These are phyloP conservation scores for Solanum clarkiae DNA, from an alignment of 257 asterid genomes.

Conservation along the genomic window DNA sequence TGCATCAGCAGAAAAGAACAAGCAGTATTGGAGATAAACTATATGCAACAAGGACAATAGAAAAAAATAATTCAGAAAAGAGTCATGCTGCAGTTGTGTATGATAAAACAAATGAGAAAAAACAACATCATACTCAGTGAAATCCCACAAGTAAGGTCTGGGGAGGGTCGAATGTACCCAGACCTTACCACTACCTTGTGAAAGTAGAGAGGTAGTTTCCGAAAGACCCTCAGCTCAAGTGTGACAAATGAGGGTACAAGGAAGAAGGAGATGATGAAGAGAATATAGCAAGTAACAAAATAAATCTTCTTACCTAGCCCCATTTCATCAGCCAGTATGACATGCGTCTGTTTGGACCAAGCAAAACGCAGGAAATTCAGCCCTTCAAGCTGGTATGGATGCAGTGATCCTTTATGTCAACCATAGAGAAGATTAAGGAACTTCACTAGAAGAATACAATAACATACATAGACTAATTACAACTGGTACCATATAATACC, in stretches of 20 bases:
- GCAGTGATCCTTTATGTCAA: conserved; percentile 60
- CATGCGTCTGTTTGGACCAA: conserved; percentile 97
- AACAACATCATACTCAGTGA: too few relatives aligned
- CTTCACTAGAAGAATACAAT: background rate
- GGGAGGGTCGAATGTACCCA: too few relatives aligned
- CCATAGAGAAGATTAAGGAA: background rate
- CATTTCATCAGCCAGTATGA: conserved; percentile 91
- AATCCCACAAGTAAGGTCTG: too few relatives aligned
- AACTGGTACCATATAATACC: conserved; percentile 26
- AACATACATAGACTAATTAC: background rate
- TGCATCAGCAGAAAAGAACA: conserved; percentile 2
- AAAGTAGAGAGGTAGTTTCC: too few relatives aligned
- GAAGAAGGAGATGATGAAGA: too few relatives aligned
- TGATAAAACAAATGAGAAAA: background rate
- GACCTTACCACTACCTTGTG: too few relatives aligned
- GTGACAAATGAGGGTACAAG: too few relatives aligned
- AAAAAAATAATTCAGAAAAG: background rate
- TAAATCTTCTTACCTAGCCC: conserved; percentile 59
- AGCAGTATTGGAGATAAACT: background rate
- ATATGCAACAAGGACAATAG: background rate
- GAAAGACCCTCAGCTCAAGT: too few relatives aligned
- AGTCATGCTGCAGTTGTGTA: background rate
- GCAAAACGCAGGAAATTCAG: conserved; percentile 93
- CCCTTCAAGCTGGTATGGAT: conserved; percentile 99
- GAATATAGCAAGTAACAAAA: background rate